Conservation (phyloP, 768 basidiomycete species). For the Sarcodon aspratus region DNA sequence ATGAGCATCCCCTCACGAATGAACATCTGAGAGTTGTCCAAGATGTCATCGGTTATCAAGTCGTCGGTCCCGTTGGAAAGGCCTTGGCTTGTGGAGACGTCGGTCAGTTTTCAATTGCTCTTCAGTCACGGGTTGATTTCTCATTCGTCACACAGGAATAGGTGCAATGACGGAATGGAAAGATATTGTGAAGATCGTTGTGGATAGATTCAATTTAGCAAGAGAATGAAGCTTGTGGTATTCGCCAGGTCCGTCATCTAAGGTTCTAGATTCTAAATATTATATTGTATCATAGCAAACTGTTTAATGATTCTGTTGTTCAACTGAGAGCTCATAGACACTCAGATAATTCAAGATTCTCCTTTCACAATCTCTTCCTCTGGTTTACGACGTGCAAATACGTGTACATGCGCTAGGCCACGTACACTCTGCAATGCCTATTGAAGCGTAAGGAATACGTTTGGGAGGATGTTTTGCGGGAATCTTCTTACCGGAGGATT, state of each 20-base stretch:
- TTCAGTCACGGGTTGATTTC: not conserved
- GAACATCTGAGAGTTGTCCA: slow-evolving; percentile 68
- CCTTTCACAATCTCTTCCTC: slow-evolving; percentile 7
- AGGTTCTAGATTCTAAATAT: too few relatives aligned
- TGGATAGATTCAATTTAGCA: slow-evolving; percentile 33
- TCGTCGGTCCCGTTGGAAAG: slow-evolving; percentile 86
- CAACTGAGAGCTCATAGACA: too few relatives aligned
- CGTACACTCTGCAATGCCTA: slow-evolving; percentile 78
- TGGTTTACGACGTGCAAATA: slow-evolving; percentile 57
- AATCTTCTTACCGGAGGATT: slow-evolving; percentile 58
- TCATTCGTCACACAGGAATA: slow-evolving; percentile 35
- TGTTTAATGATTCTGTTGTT: too few relatives aligned
- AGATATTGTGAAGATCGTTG: slow-evolving; percentile 72
- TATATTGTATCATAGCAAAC: too few relatives aligned
- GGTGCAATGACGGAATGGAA: slow-evolving; percentile 98
- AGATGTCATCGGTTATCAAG: slow-evolving; percentile 67
- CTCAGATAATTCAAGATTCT: too few relatives aligned
- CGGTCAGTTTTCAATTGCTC: slow-evolving; percentile 35
- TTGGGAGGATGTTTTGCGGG: not conserved
- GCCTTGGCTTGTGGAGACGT: slow-evolving; percentile 84
- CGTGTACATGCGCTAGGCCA: slow-evolving; percentile 77
- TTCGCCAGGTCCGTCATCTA: too few relatives aligned
- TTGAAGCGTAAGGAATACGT: not conserved
- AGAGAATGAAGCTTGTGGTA: not conserved
- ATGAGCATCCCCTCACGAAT: slow-evolving; percentile 82